Percentiles rank a stretch among this genome's conserved stretches.
phyloP scores from a whole-genome alignment of 2,329 filamentous ascomycete species.

The Scedosporium apiospermum region DNA sequence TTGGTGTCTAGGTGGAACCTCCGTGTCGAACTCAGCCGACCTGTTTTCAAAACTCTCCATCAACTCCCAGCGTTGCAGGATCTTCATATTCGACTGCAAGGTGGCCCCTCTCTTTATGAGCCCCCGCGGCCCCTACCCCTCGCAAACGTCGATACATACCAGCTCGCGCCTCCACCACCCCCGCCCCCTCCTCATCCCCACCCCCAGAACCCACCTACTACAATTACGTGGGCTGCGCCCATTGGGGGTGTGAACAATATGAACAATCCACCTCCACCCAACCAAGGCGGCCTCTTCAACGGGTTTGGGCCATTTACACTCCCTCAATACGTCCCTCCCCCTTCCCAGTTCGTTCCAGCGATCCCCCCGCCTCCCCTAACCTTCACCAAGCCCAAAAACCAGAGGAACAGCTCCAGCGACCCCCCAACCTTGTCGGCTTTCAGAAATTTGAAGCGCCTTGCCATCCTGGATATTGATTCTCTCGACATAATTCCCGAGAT shows the following conservation, averaged over 20 bases:
- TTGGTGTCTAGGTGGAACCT: slow-evolving; percentile 48
- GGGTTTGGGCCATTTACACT: background rate
- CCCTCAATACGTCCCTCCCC: slow-evolving; percentile 7
- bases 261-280: background rate
- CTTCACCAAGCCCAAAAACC: slow-evolving; percentile 20
- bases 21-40: slow-evolving; percentile 50
- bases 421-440: slow-evolving; percentile 49
- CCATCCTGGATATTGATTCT: slow-evolving; percentile 51
- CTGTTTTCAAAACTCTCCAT: slow-evolving; percentile 48
- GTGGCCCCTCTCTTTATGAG: slow-evolving; percentile 45
- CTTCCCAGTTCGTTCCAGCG: slow-evolving; percentile 17
- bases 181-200: slow-evolving; percentile 1
- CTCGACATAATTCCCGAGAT: slow-evolving; percentile 48
- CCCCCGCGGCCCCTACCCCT: slow-evolving; percentile 36
- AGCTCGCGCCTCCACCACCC: background rate
- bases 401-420: slow-evolving; percentile 26
- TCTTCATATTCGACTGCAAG: slow-evolving; percentile 49
- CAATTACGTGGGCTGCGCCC: background rate
- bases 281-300: background rate
- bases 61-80: slow-evolving; percentile 39
- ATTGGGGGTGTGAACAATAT: background rate
- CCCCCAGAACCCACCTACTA: background rate
- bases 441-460: slow-evolving; percentile 40
- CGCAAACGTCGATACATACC: background rate
- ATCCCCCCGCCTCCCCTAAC: slow-evolving; percentile 26